Base-by-base conservation (phyloP, 371 early-diverging fungal species). In the Syncephalastrum racemosum region DNA sequence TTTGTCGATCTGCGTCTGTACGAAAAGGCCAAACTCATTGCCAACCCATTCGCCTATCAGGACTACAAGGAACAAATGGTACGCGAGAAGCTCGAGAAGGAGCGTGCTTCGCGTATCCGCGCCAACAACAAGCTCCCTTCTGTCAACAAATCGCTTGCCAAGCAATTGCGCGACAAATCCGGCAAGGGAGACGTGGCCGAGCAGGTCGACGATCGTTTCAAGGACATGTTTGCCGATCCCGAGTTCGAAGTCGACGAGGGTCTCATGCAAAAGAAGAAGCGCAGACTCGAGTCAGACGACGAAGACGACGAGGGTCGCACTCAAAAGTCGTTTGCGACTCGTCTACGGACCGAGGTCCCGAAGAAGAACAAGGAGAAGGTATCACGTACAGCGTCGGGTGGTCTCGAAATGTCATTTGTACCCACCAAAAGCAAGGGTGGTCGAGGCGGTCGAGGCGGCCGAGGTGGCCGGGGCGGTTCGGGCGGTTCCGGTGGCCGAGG, bases 31-130 rank as follows among this genome's bases (percentile, higher is more conserved):
- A 89, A 89, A 69, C 83, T 94, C 2, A 95, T 98, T 63, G 93
- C 96, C 53, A 94, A 96, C 72, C 98, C 98, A 53, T 97, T 97
- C 70, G 96, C 93, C n/a, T 97, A 90, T 71, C 93, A 94, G 16
- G 96, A 95, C 58, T 93, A 93, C 78, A 81, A 85, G 48, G 77
- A 87, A 64, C 81, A 83, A 22, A 75, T 79, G 19, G 87, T 96
- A 40, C 84, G 87, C 53, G 88, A 91, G 48, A 90, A 90, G 68
- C 65, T 97, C 56, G 94, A 91, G 47, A 88, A 94, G 77, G 88
- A 94, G 58, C 82, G 91, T 54, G 87, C 74, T n/a, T 88, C 90
- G 39, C 90, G 98, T 64, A 97, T 98, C 70, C 86, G 90, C 24
- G 90, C 90, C 50, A 88, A 81, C 51, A 87, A 87, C 62, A 90